phyloP scores from a whole-genome alignment of 2,329 filamentous ascomycete genomes.

The Lecanoromycetidae sp. region DNA sequence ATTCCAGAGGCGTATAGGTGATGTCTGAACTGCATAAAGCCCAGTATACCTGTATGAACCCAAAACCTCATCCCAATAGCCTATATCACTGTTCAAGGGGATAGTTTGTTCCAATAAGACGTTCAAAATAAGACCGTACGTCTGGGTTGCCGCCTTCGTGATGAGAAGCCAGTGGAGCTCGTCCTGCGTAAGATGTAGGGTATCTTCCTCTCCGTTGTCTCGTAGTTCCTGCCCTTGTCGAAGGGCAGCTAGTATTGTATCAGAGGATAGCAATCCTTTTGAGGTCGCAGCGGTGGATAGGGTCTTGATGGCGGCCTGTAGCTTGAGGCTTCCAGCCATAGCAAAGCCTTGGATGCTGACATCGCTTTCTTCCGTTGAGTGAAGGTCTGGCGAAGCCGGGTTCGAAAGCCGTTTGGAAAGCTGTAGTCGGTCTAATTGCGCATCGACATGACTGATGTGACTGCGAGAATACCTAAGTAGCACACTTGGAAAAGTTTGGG shows the following conservation, averaged over 20 bases:
- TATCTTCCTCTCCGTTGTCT: conserved; percentile 15
- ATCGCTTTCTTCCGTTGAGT: conserved; percentile 5
- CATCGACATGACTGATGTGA: conserved; percentile 46
- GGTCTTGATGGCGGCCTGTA: conserved; percentile 57
- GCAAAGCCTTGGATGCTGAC: conserved; percentile 17
- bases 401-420: conserved; percentile 28
- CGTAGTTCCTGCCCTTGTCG: conserved; percentile 46
- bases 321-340: conserved; percentile 31
- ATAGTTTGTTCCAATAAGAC: conserved; percentile 72
- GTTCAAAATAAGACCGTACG: conserved; percentile 68
- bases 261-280: conserved; percentile 47
- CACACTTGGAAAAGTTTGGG: not conserved
- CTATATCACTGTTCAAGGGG: conserved; percentile 72
- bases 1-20: conserved; percentile 60
- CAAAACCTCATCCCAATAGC: conserved; percentile 90
- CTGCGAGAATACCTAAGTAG: conserved; percentile 26
- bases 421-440: conserved; percentile 46
- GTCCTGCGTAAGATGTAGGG: conserved; percentile 13
- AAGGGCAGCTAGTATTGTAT: conserved; percentile 51
- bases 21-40: conserved; percentile 76
- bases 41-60: conserved; percentile 66
- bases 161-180: conserved; percentile 85
- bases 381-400: conserved; percentile 15
- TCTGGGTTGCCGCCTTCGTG: conserved; percentile 84
- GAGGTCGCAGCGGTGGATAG: conserved; percentile 59